Evolutionary conservation across 768 basidiomycete genomes (phyloP).

Genomic region (Suillus bovinus): DNA sequence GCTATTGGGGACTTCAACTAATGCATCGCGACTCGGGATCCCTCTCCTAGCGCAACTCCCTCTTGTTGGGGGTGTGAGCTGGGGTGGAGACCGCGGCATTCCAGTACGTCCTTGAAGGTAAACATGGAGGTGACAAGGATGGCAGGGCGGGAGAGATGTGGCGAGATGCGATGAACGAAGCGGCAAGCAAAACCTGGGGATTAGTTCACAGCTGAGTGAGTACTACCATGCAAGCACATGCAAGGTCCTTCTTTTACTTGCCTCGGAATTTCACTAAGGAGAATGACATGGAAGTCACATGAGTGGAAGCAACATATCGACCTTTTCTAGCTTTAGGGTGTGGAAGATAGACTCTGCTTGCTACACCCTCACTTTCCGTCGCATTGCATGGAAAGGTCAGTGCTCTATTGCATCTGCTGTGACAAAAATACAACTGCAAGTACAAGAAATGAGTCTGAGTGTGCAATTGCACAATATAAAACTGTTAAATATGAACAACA

Average conservation of each 20-base stretch:
- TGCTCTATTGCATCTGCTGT: neutral
- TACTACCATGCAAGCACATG: neutral
- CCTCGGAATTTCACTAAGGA: no score
- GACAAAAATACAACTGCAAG: neutral
- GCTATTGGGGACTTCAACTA: constrained; percentile 68
- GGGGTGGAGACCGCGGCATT: constrained; percentile 66
- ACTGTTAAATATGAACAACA: neutral
- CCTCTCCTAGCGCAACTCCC: constrained; percentile 80
- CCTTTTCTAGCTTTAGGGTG: neutral
- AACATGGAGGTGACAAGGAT: constrained; percentile 18
- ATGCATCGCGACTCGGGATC: constrained; percentile 57
- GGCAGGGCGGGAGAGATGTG: constrained; percentile 33
- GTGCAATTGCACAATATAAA: neutral
- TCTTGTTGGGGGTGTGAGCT: constrained; percentile 72
- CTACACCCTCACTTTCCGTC: neutral
- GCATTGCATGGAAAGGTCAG: neutral
- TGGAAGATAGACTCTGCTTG: neutral
- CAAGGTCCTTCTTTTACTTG: neutral
- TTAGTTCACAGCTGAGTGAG: neutral
- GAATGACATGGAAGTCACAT: no score
- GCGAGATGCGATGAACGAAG: constrained; percentile 31
- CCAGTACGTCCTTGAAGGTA: constrained; percentile 44
- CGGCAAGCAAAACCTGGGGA: constrained; percentile 32
- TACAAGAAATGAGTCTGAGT: neutral
- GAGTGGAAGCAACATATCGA: neutral